These are phyloP conservation scores for Neurospora sp. DNA, from an alignment of 495 filamentous ascomycete species.

Conservation along the genomic window DNA sequence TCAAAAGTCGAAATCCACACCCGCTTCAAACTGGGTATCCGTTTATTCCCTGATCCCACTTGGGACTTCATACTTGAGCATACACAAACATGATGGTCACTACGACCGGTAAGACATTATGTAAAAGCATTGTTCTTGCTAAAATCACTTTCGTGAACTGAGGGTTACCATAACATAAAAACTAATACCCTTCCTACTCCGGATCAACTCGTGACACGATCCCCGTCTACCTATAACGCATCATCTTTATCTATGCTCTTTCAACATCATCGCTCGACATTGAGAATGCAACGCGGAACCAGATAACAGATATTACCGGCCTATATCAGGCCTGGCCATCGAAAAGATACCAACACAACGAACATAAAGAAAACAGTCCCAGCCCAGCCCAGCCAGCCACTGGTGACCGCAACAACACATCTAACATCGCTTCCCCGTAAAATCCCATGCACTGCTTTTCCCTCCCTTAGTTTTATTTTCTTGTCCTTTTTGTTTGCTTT, in stretches of 20 bases:
- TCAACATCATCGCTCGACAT: neutral
- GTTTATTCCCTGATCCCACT: neutral
- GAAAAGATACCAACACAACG: neutral
- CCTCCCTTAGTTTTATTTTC: neutral
- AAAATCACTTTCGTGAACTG: too few species aligned
- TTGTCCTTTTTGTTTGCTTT: neutral
- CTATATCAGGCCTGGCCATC: neutral
- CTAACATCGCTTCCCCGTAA: neutral
- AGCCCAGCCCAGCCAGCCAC: neutral
- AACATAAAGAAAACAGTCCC: neutral
- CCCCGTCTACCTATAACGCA: neutral
- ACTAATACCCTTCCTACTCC: neutral
- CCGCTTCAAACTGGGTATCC: too few species aligned
- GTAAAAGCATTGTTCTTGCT: neutral
- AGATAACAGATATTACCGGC: neutral
- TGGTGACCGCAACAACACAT: neutral
- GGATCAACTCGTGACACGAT: neutral
- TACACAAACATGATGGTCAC: neutral
- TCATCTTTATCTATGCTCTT: neutral
- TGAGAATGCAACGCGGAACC: neutral
- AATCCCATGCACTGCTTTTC: neutral
- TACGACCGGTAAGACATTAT: too few species aligned
- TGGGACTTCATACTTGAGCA: neutral
- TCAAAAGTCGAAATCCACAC: neutral
- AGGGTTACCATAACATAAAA: neutral